These are phyloP conservation scores for Fusarium liriodendri DNA, from an alignment of 2,329 filamentous ascomycete genomes.

Conservation along the genomic window DNA sequence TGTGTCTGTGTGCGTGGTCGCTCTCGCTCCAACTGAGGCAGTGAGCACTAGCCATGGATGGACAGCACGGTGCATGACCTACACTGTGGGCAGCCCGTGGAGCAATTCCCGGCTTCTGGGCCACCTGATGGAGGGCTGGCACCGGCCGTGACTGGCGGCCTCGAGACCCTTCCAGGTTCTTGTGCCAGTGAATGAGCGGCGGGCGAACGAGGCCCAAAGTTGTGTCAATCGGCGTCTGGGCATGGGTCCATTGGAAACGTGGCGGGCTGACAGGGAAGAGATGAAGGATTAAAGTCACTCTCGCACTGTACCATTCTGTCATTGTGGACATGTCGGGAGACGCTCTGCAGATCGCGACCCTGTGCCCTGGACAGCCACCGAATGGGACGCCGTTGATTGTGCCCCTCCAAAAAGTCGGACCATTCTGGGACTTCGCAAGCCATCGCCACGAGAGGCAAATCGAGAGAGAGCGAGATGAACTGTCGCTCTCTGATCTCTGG, in stretches of 20 bases:
- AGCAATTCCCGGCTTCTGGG: conserved; percentile 32
- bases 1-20: neutral
- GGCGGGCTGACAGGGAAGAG: conserved; percentile 35
- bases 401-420: conserved; percentile 24
- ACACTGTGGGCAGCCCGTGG: conserved; percentile 16
- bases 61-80: conserved; percentile 32
- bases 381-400: conserved; percentile 29
- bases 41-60: conserved; percentile 37
- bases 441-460: conserved; percentile 34
- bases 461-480: conserved; percentile 11
- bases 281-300: neutral
- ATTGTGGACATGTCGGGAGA: conserved; percentile 16
- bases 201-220: conserved; percentile 10
- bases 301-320: conserved; percentile 38
- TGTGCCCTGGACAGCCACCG: conserved; percentile 25
- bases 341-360: conserved; percentile 34
- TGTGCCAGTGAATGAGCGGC: conserved; percentile 18
- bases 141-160: conserved; percentile 37
- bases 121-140: conserved; percentile 38
- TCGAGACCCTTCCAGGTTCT: conserved; percentile 26
- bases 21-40: conserved; percentile 29
- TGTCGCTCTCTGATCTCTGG: conserved; percentile 3
- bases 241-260: conserved; percentile 42
- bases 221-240: conserved; percentile 35
- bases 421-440: conserved; percentile 13